Conservation (phyloP, 2,329 filamentous ascomycete species). For the Calonectria ilicicola region DNA sequence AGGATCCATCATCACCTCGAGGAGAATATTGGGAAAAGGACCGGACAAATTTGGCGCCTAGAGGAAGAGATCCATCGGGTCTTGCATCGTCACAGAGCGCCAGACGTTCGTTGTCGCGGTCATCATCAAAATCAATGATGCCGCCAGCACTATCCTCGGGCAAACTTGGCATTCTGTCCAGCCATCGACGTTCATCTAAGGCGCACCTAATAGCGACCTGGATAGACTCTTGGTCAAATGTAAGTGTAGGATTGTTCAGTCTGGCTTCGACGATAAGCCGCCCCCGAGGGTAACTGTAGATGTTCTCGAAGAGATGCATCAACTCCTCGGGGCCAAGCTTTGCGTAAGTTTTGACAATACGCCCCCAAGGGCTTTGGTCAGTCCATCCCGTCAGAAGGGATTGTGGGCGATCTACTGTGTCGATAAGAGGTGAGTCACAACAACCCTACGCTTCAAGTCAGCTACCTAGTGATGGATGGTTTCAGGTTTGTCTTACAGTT, state of each 20-base stretch:
- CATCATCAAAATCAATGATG: slow-evolving; percentile 56
- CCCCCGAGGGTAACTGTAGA: slow-evolving; percentile 58
- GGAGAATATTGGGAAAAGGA: slow-evolving; percentile 53
- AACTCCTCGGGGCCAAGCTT: slow-evolving; percentile 64
- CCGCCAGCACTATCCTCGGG: slow-evolving; percentile 52
- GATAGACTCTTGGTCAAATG: slow-evolving; percentile 59
- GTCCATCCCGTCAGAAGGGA: slow-evolving; percentile 51
- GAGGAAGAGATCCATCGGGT: slow-evolving; percentile 50
- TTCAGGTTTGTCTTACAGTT: slow-evolving; percentile 45
- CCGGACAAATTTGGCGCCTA: slow-evolving; percentile 43
- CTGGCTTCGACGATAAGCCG: slow-evolving; percentile 58
- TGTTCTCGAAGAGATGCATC: slow-evolving; percentile 61
- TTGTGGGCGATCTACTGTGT: slow-evolving; percentile 41
- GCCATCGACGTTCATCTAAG: slow-evolving; percentile 52
- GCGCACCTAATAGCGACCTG: slow-evolving; percentile 53
- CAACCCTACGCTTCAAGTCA: slow-evolving; percentile 29
- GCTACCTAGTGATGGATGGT: neutral
- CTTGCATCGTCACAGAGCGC: slow-evolving; percentile 51
- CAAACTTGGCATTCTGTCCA: slow-evolving; percentile 45
- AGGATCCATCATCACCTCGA: slow-evolving; percentile 54
- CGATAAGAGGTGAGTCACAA: slow-evolving; percentile 36
- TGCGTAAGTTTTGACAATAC: slow-evolving; percentile 58
- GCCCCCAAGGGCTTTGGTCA: slow-evolving; percentile 51
- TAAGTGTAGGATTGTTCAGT: slow-evolving; percentile 55
- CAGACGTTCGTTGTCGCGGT: slow-evolving; percentile 47